A percentile compares a stretch with the other conserved stretches of the same genome.
These are phyloP conservation scores for Chrysoporthe deuterocubensis DNA, from an alignment of 2,329 filamentous ascomycete species.

Conservation along the genomic window DNA sequence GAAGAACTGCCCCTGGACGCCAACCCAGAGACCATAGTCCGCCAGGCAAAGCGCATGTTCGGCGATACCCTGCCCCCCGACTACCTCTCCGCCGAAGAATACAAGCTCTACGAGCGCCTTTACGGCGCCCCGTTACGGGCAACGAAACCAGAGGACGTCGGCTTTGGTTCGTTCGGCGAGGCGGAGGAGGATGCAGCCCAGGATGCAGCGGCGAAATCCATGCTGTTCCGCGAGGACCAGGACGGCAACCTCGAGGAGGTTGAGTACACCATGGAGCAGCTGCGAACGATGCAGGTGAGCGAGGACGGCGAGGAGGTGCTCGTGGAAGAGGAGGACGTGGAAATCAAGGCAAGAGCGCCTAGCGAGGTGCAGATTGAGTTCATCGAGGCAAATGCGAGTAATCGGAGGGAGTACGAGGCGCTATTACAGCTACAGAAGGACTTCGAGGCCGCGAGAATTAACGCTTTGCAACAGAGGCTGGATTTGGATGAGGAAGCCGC, in stretches of 20 bases:
- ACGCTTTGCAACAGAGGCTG: constrained; percentile 38
- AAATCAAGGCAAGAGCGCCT: constrained; percentile 31
- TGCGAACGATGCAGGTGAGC: constrained; percentile 47
- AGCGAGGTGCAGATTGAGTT: constrained; percentile 46
- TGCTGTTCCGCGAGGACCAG: constrained; percentile 58
- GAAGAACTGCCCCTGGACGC: constrained; percentile 7
- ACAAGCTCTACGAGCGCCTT: constrained; percentile 74
- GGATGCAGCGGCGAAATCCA: constrained; percentile 42
- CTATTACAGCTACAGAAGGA: constrained; percentile 61
- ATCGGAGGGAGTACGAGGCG: constrained; percentile 57
- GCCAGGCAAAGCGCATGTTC: constrained; percentile 73
- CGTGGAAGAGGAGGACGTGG: constrained; percentile 44
- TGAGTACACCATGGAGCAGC: constrained; percentile 45
- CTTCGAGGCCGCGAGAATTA: constrained; percentile 52
- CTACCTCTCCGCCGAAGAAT: constrained; percentile 72
- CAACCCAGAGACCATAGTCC: constrained; percentile 66
- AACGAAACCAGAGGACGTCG: constrained; percentile 63
- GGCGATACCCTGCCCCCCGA: constrained; percentile 76
- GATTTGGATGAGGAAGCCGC: constrained; percentile 3
- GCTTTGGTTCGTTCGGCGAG: constrained; percentile 38
- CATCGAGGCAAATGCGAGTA: constrained; percentile 55
- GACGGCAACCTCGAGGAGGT: constrained; percentile 67
- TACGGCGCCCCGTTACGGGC: constrained; percentile 76
- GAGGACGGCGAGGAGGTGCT: constrained; percentile 43
- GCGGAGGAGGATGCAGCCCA: constrained; percentile 30